Base-by-base conservation (phyloP, 2,329 filamentous ascomycete species). In the Huntiella abstrusa region DNA sequence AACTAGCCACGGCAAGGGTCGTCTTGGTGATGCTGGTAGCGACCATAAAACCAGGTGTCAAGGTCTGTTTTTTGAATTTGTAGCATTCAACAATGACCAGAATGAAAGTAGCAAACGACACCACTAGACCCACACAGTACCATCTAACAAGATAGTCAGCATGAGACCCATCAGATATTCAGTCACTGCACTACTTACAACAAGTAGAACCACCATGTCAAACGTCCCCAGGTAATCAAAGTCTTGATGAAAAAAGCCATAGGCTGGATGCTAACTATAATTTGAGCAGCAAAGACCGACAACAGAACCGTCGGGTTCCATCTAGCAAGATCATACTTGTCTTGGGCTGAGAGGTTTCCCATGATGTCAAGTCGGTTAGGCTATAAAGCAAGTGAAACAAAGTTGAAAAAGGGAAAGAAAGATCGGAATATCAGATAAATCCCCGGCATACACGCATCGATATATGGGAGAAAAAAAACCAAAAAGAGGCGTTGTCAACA, bases 41-140 rank as follows among this genome's bases (percentile, higher is more conserved):
- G 3, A 75, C 57, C 60, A 75, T 64, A 4, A 65, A 66, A 56
- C 70, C 67, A 2, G 71, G 71, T 8, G 71, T 74, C 46, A 75
- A 55, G 1, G 65, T 62, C 55, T 73, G 69, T 28, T 64, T 60
- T 41, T 63, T 60, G 48, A 62, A 66, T 52, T 60, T 65, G 38
- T 60, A 63, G 32, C 72, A 61, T 51, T 71, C 67, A 49, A 68
- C 54, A 37, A 67, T 56, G 11, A 63, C 70, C 55, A 69, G 62
- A 32, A 66, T 33, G 4, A 70, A 62, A 0, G 65, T 63, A 28
- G 2, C 8, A 28, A 28, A 1, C 22, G 22, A 5, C 22, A 5
- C 22, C 22, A 28, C 3, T 28, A 3, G 2, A 10, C 22, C 22
- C 7, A 28, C 8, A 7, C 6, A 28, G 7, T 28, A 8, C 22